phyloP scores from a whole-genome alignment of 148 eudicot genomes.

The Persicaria tinctoria region DNA sequence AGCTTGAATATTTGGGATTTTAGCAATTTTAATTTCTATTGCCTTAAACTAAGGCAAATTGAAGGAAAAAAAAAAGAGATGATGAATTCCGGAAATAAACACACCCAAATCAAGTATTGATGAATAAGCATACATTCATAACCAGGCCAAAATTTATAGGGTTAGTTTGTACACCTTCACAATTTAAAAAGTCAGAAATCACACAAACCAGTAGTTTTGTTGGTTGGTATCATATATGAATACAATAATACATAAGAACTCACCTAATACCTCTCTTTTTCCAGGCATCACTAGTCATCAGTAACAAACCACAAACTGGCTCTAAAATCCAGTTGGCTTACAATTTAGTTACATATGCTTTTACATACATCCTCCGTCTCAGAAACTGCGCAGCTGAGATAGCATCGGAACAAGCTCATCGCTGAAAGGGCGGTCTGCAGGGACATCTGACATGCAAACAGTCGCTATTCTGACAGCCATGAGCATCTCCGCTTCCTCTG shows the following conservation, averaged over 20 bases:
- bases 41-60: too few species aligned
- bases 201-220: neutral
- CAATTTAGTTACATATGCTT: neutral
- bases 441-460: conserved; percentile 73
- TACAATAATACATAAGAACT: neutral
- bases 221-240: too few species aligned
- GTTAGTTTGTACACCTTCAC: too few species aligned
- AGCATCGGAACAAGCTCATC: conserved; percentile 97
- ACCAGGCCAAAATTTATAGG: neutral
- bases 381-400: conserved; percentile 86
- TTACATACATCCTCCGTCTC: conserved; percentile 6
- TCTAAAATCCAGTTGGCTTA: neutral
- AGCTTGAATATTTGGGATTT: too few species aligned
- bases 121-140: neutral
- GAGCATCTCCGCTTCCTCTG: conserved; percentile 89
- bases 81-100: too few species aligned
- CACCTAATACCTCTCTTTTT: neutral
- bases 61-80: too few species aligned
- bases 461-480: conserved; percentile 89
- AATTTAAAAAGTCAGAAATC: too few species aligned
- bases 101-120: too few species aligned
- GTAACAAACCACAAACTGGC: neutral
- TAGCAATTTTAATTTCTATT: too few species aligned
- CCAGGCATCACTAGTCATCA: neutral
- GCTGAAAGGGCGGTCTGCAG: conserved; percentile 84